Base-by-base conservation (phyloP, 2,329 filamentous ascomycete species). In the Botrytis cinerea region DNA sequence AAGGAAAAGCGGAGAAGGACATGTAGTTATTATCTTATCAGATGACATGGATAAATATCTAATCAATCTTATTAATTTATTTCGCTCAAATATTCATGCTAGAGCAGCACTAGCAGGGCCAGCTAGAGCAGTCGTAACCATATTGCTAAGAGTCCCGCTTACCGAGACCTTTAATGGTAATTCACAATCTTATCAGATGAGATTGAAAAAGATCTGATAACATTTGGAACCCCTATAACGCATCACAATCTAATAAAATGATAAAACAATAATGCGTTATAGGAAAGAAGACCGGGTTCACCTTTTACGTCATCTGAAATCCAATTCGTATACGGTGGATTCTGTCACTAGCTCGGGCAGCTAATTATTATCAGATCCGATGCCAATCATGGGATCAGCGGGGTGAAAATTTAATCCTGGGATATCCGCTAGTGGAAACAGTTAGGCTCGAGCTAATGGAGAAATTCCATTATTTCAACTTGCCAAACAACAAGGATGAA, bases 361-460 rank as follows among this genome's bases (percentile, higher is more conserved):
- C 40, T 22, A 32, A 60, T 70, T 46, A 35, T 71, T 40, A 72
- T 73, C 70, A 61, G 74, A 75, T 63, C 69, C 70, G 63, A 73
- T 75, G 51, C 5, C n/a, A 57, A 57, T 28, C 51, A 57, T 57
- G 59, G 40, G 35, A 75, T 54, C 22, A 51, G 40, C 54, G 40
- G 40, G 43, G 67, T 70, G 45, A 70, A 60, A 70, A 70, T 61
- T 38, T 38, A 35, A 62, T 70, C 38, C 68, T 45, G 9, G 28
- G 18, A 20, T 45, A 61, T 28, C n/a, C 51, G 40, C 46, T 28
- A 68, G 46, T 54, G 32, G 64, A 40, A 54, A 43, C 46, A n/a
- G 46, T 46, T 43, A 43, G n/a, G 25, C 51, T 57, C n/a, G 51
- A 32, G 51, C 51, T 57, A 32, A 57, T 28, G 6, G 25, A 28